Evolutionary conservation across 352 stramenopile species (phyloP), one percentile per base, ranked within the genome.

Genomic region (Globisporangium alternatum): DNA sequence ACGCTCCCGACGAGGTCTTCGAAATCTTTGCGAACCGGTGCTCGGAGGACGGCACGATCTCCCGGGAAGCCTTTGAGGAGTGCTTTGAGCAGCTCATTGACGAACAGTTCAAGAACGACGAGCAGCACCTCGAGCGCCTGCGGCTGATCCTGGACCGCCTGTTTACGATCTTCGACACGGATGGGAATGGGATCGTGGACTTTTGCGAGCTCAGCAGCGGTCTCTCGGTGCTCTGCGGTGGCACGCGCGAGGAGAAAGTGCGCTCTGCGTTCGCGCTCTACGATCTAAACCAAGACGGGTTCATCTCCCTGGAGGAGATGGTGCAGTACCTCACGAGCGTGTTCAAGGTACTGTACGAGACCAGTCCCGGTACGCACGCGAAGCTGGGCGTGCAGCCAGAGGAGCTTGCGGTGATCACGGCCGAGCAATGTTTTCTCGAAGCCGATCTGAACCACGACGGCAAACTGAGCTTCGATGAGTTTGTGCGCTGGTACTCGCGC

Each of bases 261-360:
- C 81, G 82, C 15, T 77, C 86, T 22, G 86, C 89, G n/a, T 97
- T 97, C 68, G 80, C 75, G 17, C 73, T 97, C 5, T 96, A 95
- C 58, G 87, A 96, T 67, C 66, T 94, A 10, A 93, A 97, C 64
- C 80, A 92, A 28, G 85, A 96, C 61, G 88, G 87, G 0, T 87
- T 84, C 43, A 93, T 97, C 33, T 88, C 81, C 2, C 47, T 93
- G n/a, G 84, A 93, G n/a, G 89, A 97, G 62, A 96, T 97, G 89
- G 76, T 79, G 41, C 82, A 83, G 22, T 96, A 97, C 60, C 65
- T 97, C 15, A 78, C 76, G 2, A 85, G 81, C 39, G 88, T 97
- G 22, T 97, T 96, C 51, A 93, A 91, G 60, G 82, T 96, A 15
- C 62, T 96, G 43, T 97, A 93, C 62, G 84, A 93, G 59, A 91